These are phyloP conservation scores for Taxillus chinensis DNA, from an alignment of 164 flowering plant species.

Conservation along the genomic window DNA sequence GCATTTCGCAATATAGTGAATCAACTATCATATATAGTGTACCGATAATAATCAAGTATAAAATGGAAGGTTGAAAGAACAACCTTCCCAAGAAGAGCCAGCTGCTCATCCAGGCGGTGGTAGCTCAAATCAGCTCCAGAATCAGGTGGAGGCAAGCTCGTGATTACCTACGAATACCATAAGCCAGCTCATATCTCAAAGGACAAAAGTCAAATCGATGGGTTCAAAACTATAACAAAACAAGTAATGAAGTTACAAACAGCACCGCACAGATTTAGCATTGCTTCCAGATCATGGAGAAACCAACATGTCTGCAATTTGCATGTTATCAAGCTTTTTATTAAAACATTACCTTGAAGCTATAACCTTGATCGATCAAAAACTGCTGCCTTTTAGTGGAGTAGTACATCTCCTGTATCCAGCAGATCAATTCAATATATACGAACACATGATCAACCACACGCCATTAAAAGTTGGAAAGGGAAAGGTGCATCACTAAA, in stretches of 20 bases:
- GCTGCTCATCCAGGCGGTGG: slow-evolving; percentile 58
- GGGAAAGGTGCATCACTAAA: no score
- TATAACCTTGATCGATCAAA: slow-evolving; percentile 96
- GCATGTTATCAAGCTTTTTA: no score
- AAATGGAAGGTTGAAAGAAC: background rate
- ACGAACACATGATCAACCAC: no score
- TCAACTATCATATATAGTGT: background rate
- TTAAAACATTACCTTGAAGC: slow-evolving; percentile 63
- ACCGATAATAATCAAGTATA: background rate
- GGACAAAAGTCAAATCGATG: background rate
- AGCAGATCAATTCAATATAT: slow-evolving; percentile 3
- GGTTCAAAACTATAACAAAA: background rate
- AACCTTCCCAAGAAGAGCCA: slow-evolving; percentile 75
- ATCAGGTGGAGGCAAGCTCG: slow-evolving; percentile 91
- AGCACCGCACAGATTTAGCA: background rate
- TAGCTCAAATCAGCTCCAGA: slow-evolving; percentile 66
- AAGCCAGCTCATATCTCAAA: background rate
- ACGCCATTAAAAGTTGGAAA: no score
- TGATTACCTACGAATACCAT: slow-evolving; percentile 44
- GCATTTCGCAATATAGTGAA: slow-evolving; percentile 2
- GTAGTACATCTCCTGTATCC: slow-evolving; percentile 86
- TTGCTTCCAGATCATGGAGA: background rate
- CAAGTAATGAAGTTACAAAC: background rate
- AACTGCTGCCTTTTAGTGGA: slow-evolving; percentile 96
- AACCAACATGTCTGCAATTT: no score